A percentile compares a stretch with the other conserved stretches of the same genome.
Evolutionary conservation across 2,329 filamentous ascomycete species (phyloP).

Genomic region (Diplodia scrobiculata): DNA sequence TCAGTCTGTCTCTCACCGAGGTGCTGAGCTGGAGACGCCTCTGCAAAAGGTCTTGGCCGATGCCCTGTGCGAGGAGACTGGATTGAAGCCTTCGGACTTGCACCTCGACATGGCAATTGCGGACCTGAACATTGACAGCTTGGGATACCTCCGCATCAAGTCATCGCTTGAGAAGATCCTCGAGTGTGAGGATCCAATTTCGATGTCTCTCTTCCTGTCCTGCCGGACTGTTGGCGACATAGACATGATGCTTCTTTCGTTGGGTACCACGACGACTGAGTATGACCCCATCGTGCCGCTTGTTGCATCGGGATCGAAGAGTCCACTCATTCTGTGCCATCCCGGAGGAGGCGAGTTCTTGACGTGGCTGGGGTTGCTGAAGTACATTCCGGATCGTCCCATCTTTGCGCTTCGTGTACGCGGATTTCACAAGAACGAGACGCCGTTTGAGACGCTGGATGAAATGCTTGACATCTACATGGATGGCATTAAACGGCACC

Average conservation of each 20-base stretch:
- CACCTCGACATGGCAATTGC: conserved; percentile 13
- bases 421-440: conserved; percentile 28
- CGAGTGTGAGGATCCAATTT: conserved; percentile 22
- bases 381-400: conserved; percentile 20
- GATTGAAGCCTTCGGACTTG: conserved; percentile 12
- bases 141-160: conserved; percentile 27
- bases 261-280: conserved; percentile 18
- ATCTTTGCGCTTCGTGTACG: conserved; percentile 22
- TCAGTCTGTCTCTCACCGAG: not conserved
- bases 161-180: conserved; percentile 25
- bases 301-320: conserved; percentile 19
- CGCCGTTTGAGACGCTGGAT: conserved; percentile 18
- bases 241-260: conserved; percentile 19
- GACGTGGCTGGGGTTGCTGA: conserved; percentile 25
- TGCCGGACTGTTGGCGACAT: conserved; percentile 21
- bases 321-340: conserved; percentile 27
- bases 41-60: conserved; percentile 17
- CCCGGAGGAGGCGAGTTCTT: conserved; percentile 28
- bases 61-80: conserved; percentile 8
- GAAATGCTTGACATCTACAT: conserved; percentile 28
- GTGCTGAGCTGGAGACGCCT: conserved; percentile 7
- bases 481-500: conserved; percentile 22
- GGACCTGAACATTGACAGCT: conserved; percentile 22
- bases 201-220: conserved; percentile 21
- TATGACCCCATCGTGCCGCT: conserved; percentile 28